phyloP scores from a whole-genome alignment of 73 alveolate species.

The Tetrahymena malaccensis region DNA sequence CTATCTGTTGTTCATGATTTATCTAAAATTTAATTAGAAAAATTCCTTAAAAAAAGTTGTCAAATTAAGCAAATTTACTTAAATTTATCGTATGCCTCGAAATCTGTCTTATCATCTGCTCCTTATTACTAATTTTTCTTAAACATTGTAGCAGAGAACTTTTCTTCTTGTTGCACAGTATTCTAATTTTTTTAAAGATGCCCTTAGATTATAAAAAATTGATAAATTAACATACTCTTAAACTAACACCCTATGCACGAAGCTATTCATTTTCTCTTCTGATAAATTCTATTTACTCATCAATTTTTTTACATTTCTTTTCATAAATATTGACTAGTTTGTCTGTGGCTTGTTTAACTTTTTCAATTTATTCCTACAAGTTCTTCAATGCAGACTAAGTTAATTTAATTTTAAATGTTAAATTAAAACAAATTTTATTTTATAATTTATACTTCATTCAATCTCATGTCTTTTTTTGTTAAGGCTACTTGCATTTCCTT shows the following conservation, averaged over 20 bases:
- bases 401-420: background rate
- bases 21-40: background rate
- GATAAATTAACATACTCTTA: background rate
- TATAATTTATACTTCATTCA: background rate
- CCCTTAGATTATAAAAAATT: background rate
- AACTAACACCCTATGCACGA: slow-evolving; percentile 4
- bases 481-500: slow-evolving; percentile 38
- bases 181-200: background rate
- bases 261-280: slow-evolving; percentile 33
- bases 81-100: slow-evolving; percentile 21
- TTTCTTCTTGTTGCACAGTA: slow-evolving; percentile 28
- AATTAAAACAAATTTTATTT: background rate
- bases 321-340: slow-evolving; percentile 1
- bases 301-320: slow-evolving; percentile 26
- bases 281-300: slow-evolving; percentile 27
- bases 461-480: slow-evolving; percentile 39
- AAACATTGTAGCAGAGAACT: slow-evolving; percentile 21
- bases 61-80: background rate
- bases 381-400: slow-evolving; percentile 6
- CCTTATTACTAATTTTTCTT: slow-evolving; percentile 25
- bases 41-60: background rate
- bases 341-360: slow-evolving; percentile 17
- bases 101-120: slow-evolving; percentile 10
- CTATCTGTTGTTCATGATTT: slow-evolving; percentile 10
- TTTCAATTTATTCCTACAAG: slow-evolving; percentile 11